Evolutionary conservation across 441 rosid genomes (phyloP).

Genomic region (Populus tomentosa): DNA sequence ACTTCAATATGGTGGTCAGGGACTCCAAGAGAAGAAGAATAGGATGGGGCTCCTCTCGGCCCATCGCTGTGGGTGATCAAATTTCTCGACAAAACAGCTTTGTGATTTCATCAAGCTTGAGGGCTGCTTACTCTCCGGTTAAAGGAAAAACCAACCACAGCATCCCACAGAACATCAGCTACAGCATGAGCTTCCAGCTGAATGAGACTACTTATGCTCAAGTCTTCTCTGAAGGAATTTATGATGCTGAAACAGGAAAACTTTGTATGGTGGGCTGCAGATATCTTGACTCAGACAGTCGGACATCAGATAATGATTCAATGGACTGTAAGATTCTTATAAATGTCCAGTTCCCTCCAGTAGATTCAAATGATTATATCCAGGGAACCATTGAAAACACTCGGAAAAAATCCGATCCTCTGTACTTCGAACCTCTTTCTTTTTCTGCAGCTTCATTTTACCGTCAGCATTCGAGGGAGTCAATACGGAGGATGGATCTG

Average conservation of each 20-base stretch:
- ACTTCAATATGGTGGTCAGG: constrained; percentile 43
- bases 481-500: constrained; percentile 76
- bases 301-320: constrained; percentile 7
- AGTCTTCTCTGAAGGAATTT: constrained; percentile 76
- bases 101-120: not conserved
- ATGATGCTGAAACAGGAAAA: constrained; percentile 55
- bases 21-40: constrained; percentile 30
- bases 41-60: constrained; percentile 38
- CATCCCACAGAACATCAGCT: constrained; percentile 59
- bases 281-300: constrained; percentile 6
- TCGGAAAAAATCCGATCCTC: constrained; percentile 43
- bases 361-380: constrained; percentile 43
- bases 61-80: constrained; percentile 54
- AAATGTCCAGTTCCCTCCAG: constrained; percentile 48
- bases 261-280: constrained; percentile 85
- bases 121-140: constrained; percentile 16
- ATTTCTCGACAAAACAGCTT: not conserved
- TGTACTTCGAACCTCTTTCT: constrained; percentile 43
- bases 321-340: constrained; percentile 62
- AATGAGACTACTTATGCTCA: constrained; percentile 16
- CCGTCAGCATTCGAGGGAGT: constrained; percentile 41
- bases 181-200: constrained; percentile 26
- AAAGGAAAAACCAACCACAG: constrained; percentile 7
- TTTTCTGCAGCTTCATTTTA: constrained; percentile 52
- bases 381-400: constrained; percentile 61